A percentile compares a stretch with the other conserved stretches of the same genome.
Evolutionary conservation across 768 basidiomycete species (phyloP).

Genomic region (Solioccasus polychromus): DNA sequence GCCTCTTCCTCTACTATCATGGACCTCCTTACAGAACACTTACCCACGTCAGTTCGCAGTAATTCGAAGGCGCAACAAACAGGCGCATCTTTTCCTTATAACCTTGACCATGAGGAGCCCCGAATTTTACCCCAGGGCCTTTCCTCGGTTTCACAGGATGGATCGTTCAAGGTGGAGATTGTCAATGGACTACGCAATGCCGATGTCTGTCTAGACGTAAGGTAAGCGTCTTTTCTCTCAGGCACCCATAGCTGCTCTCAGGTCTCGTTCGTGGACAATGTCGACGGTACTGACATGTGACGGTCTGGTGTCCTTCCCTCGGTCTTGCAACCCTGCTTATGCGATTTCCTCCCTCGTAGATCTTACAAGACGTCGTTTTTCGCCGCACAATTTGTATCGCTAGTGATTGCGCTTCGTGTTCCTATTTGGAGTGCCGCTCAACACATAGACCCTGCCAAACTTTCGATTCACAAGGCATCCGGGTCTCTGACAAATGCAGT

Average conservation of each 20-base stretch:
- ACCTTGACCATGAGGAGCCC: slow-evolving; percentile 2
- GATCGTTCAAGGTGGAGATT: slow-evolving; percentile 41
- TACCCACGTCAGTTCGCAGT: not conserved
- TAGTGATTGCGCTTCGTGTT: slow-evolving; percentile 53
- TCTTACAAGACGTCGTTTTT: slow-evolving; percentile 63
- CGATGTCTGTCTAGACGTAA: slow-evolving; percentile 55
- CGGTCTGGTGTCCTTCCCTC: slow-evolving; percentile 34
- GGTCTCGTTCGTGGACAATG: slow-evolving; percentile 33
- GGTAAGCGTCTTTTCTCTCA: slow-evolving; percentile 50
- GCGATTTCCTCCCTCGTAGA: slow-evolving; percentile 37
- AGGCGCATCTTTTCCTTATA: slow-evolving; percentile 7
- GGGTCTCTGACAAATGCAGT: slow-evolving; percentile 95
- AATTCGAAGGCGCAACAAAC: slow-evolving; percentile 7
- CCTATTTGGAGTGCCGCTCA: slow-evolving; percentile 54
- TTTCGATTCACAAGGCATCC: slow-evolving; percentile 77
- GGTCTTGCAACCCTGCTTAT: slow-evolving; percentile 16
- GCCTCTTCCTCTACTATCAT: slow-evolving; percentile 13
- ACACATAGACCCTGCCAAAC: slow-evolving; percentile 41
- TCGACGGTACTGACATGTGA: slow-evolving; percentile 29
- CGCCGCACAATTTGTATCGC: slow-evolving; percentile 50
- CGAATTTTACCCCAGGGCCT: slow-evolving; percentile 33
- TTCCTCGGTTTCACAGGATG: slow-evolving; percentile 35
- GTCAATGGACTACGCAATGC: slow-evolving; percentile 64
- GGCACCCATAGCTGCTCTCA: slow-evolving; percentile 14
- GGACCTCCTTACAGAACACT: slow-evolving; percentile 15